Base-by-base conservation (phyloP, 2,329 filamentous ascomycete species). In the Colletotrichum sp. region DNA sequence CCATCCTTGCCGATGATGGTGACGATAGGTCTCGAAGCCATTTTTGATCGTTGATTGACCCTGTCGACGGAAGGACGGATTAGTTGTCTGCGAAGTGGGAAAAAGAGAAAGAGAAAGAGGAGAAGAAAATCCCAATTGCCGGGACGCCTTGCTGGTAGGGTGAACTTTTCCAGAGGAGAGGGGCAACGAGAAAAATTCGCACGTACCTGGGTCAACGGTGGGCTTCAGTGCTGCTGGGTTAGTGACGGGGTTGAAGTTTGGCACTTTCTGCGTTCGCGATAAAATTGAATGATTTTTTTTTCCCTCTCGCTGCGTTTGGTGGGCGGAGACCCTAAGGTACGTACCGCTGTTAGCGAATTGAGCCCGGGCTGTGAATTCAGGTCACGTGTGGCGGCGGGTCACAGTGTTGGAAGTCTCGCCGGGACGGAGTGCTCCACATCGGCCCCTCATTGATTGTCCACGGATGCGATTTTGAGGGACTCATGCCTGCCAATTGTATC, bases 1-100 rank as follows among this genome's bases (percentile, higher is more conserved):
- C 97, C 97, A 93, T 98, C 96, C 89, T 95, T 95, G 89, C 94
- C 93, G 90, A 98, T 93, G 90, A 99, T 96, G 86, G 95, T 95
- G 87, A 99, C 97, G 86, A 96, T 98, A 88, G 97, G 97, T 90
- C 97, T 93, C 87, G 94, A 96, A 90, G 96, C 94, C 95, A 97
- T 97, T 91, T 87, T 86, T 69, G 71, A 76, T 77, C 72, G 75
- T 76, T 74, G 76, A 76, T 55, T 66, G 74, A 76, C 74, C 73
- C 74, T 76, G 62, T 57, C 54, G 59, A 66, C 29, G 62, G 38
- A 74, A 47, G 36, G 58, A 59, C 59, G 34, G 66, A 70, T 75
- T 74, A 75, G 74, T 74, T 63, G n/a, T 51, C 66, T 59, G 74
- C 74, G 59, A 72, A 36, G 65, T 54, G 66, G 62, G 55, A 34